A percentile compares a stretch with the other conserved stretches of the same genome.
phyloP scores from a whole-genome alignment of 2,329 filamentous ascomycete species.

The Scedosporium dehoogii region DNA sequence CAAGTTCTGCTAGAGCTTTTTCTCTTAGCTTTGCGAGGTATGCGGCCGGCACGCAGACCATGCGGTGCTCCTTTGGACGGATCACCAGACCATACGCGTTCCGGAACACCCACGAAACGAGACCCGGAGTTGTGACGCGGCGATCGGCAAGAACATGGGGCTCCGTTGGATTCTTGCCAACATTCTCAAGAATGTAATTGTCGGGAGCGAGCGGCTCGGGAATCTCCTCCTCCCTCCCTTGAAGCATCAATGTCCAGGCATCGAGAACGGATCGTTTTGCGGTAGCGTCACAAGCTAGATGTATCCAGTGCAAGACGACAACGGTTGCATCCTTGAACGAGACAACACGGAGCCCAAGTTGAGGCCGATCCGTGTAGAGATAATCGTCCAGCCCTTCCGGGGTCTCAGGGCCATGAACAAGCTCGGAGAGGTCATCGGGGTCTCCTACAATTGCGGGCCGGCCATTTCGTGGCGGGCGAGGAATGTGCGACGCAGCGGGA shows the following conservation, averaged over 20 bases:
- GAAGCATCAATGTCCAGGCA: slow-evolving; percentile 27
- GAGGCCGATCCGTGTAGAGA: slow-evolving; percentile 25
- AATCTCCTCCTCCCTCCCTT: slow-evolving; percentile 22
- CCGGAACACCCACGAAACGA: slow-evolving; percentile 16
- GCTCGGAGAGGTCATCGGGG: slow-evolving; percentile 13
- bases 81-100: slow-evolving; percentile 16
- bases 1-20: slow-evolving; percentile 17
- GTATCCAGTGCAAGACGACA: slow-evolving; percentile 27
- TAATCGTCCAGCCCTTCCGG: slow-evolving; percentile 24
- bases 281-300: slow-evolving; percentile 30
- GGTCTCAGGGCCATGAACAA: slow-evolving; percentile 12
- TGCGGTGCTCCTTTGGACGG: slow-evolving; percentile 19
- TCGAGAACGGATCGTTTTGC: slow-evolving; percentile 24
- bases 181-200: slow-evolving; percentile 18
- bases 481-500: slow-evolving; percentile 20
- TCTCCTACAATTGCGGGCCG: slow-evolving; percentile 16
- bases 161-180: slow-evolving; percentile 15
- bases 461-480: slow-evolving; percentile 11
- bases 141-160: slow-evolving; percentile 12
- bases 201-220: slow-evolving; percentile 13
- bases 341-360: slow-evolving; percentile 29
- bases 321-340: slow-evolving; percentile 31
- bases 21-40: slow-evolving; percentile 16
- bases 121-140: slow-evolving; percentile 11
- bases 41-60: slow-evolving; percentile 23